Conservation (phyloP, 2,329 filamentous ascomycete genomes). For the Pseudopyrenochaeta lycopersici region DNA sequence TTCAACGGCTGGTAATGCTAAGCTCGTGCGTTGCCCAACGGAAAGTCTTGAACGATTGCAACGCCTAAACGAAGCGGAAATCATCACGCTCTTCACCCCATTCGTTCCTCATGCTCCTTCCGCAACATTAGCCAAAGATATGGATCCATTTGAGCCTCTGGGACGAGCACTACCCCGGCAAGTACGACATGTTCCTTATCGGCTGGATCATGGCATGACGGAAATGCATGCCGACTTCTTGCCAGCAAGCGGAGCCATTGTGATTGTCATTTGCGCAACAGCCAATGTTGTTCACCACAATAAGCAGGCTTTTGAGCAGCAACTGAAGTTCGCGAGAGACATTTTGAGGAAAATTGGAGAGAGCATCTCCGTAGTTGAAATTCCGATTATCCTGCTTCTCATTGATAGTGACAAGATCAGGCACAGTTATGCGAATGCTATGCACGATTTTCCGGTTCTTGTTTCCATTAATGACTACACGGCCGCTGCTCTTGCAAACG, state of each 20-base stretch:
- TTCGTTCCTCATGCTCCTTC: slow-evolving; percentile 60
- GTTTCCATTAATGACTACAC: slow-evolving; percentile 41
- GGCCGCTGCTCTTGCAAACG: slow-evolving; percentile 32
- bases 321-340: slow-evolving; percentile 40
- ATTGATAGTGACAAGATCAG: slow-evolving; percentile 25
- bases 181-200: slow-evolving; percentile 77
- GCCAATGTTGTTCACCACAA: slow-evolving; percentile 35
- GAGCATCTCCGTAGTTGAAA: slow-evolving; percentile 17
- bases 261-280: slow-evolving; percentile 63
- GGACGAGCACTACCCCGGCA: slow-evolving; percentile 69
- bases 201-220: slow-evolving; percentile 70
- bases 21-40: slow-evolving; percentile 36
- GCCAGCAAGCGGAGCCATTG: slow-evolving; percentile 64
- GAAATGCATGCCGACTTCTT: slow-evolving; percentile 71
- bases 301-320: slow-evolving; percentile 37
- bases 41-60: slow-evolving; percentile 37
- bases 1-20: slow-evolving; percentile 25
- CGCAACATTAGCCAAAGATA: slow-evolving; percentile 49
- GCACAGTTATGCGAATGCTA: slow-evolving; percentile 27
- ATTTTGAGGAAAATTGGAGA: slow-evolving; percentile 25
- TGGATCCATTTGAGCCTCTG: slow-evolving; percentile 77
- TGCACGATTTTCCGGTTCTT: slow-evolving; percentile 38
- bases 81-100: slow-evolving; percentile 59
- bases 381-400: slow-evolving; percentile 40
- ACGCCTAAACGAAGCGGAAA: slow-evolving; percentile 48